These are phyloP conservation scores for Paecilomyces formosus DNA, from an alignment of 2,329 filamentous ascomycete species.

Conservation along the genomic window DNA sequence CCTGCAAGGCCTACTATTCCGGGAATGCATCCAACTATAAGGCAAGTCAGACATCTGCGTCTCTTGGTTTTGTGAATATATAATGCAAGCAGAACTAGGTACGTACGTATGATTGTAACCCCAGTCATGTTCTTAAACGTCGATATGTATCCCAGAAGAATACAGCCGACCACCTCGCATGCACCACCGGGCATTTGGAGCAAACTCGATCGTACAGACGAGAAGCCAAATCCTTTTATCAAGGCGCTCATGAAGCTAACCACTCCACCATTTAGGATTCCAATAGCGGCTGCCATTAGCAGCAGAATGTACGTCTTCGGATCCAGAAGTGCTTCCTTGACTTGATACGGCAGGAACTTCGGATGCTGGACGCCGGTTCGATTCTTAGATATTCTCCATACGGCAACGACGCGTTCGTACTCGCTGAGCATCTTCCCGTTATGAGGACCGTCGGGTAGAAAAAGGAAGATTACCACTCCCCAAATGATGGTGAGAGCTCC, in stretches of 20 bases:
- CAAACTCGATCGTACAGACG: constrained; percentile 16
- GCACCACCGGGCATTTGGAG: constrained; percentile 29
- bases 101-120: constrained; percentile 18
- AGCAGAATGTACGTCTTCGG: constrained; percentile 30
- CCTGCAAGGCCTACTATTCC: constrained; percentile 44
- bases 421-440: constrained; percentile 24
- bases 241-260: constrained; percentile 42
- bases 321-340: constrained; percentile 34
- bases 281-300: constrained; percentile 36
- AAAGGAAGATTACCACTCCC: constrained; percentile 15
- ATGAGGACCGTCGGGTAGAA: constrained; percentile 21
- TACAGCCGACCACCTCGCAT: constrained; percentile 21
- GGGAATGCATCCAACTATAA: constrained; percentile 31
- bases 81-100: not conserved
- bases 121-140: constrained; percentile 14
- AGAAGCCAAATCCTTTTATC: constrained; percentile 39
- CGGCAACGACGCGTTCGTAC: constrained; percentile 23
- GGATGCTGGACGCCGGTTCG: constrained; percentile 35
- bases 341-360: constrained; percentile 26
- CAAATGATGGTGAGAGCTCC: constrained; percentile 35
- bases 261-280: constrained; percentile 45
- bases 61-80: no score
- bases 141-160: constrained; percentile 35
- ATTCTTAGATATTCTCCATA: constrained; percentile 32
- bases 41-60: constrained; percentile 17